Conservation (phyloP, 192 early-diverging fungal species). For the Paraglomus brasilianum region DNA sequence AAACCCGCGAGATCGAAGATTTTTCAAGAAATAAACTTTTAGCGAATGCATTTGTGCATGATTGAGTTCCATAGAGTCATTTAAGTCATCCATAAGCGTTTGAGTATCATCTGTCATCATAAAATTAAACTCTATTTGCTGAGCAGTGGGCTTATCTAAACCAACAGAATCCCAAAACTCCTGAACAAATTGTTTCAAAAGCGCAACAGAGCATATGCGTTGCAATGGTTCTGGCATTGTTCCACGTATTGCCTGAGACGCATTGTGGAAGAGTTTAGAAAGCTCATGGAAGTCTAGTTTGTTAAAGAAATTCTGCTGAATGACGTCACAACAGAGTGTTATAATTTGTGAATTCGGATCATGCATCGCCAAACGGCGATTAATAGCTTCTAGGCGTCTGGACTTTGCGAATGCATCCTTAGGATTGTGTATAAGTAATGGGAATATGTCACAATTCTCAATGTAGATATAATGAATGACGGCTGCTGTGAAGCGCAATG, state of each 20-base stretch:
- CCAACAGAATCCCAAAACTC: conserved; percentile 5
- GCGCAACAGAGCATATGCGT: conserved; percentile 19
- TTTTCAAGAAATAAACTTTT: conserved; percentile 28
- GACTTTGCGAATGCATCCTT: neutral
- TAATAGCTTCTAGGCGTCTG: conserved; percentile 14
- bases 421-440: conserved; percentile 1
- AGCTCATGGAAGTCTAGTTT: neutral
- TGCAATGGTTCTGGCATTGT: conserved; percentile 2
- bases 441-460: neutral
- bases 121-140: neutral
- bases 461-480: conserved; percentile 1
- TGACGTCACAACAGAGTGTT: conserved; percentile 26
- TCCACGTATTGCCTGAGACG: neutral
- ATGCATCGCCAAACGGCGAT: neutral
- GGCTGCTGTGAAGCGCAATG: neutral
- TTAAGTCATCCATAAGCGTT: conserved; percentile 5
- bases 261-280: neutral
- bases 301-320: conserved; percentile 26
- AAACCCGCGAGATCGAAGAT: conserved; percentile 14
- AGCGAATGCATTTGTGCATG: conserved; percentile 25
- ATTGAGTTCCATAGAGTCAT: neutral
- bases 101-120: neutral
- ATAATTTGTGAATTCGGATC: conserved; percentile 2
- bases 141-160: neutral
- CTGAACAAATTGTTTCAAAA: conserved; percentile 28